Conservation (phyloP, 306 rosid genomes). For the Rosa chinensis region DNA sequence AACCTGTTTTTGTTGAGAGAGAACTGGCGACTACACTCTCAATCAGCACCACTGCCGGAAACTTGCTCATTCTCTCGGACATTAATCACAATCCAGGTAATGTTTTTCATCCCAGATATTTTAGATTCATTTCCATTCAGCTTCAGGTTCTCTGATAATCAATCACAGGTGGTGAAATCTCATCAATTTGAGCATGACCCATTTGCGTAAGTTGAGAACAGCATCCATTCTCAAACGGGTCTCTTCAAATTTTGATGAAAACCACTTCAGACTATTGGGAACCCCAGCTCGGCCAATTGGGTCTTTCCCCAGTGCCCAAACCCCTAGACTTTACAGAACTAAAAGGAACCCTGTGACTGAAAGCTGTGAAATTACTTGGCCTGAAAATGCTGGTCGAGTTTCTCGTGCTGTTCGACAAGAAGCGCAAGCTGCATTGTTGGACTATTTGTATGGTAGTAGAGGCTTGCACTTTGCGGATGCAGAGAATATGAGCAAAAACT, state of each 20-base stretch:
- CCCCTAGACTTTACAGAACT: conserved; percentile 45
- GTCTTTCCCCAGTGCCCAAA: conserved; percentile 25
- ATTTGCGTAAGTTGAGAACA: conserved; percentile 34
- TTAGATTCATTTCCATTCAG: background rate
- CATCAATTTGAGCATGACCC: conserved; percentile 43
- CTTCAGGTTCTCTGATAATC: background rate
- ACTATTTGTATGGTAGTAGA: conserved; percentile 69
- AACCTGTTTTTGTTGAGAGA: background rate
- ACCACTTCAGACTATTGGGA: conserved; percentile 13
- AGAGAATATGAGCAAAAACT: conserved; percentile 71
- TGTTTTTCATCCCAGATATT: conserved; percentile 4
- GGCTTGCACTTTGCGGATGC: conserved; percentile 67
- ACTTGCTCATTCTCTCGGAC: background rate
- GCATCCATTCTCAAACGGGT: conserved; percentile 21
- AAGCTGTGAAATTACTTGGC: background rate
- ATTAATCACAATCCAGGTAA: conserved; percentile 22
- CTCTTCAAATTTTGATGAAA: conserved; percentile 30
- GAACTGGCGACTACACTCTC: background rate
- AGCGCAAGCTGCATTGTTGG: conserved; percentile 74
- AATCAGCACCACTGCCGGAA: background rate
- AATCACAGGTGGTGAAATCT: background rate
- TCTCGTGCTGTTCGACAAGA: conserved; percentile 28
- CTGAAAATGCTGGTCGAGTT: conserved; percentile 12
- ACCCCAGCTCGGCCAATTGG: conserved; percentile 18
- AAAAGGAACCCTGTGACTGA: conserved; percentile 18